These are phyloP conservation scores for Penicillium sp. DNA, from an alignment of 2,329 filamentous ascomycete genomes.

Conservation along the genomic window DNA sequence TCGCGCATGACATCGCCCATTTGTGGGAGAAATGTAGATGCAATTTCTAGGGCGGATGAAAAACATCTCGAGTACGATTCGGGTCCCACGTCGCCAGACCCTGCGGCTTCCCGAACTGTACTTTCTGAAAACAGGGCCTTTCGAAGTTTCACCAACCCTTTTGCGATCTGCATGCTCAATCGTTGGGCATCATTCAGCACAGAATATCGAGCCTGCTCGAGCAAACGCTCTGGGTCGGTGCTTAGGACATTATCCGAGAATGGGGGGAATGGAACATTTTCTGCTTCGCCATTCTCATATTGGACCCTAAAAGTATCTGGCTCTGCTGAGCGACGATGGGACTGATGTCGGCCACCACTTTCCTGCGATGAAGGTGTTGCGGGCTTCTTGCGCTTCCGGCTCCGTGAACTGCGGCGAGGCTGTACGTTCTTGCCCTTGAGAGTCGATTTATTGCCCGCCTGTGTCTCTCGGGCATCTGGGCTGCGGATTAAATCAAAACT, in stretches of 20 bases:
- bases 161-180: constrained; percentile 57
- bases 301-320: constrained; percentile 54
- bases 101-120: constrained; percentile 33
- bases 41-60: constrained; percentile 44
- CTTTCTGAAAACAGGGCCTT: constrained; percentile 55
- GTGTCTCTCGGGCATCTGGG: constrained; percentile 53
- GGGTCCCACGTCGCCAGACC: constrained; percentile 28
- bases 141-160: constrained; percentile 54
- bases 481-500: constrained; percentile 64
- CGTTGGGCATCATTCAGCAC: constrained; percentile 55
- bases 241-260: constrained; percentile 27
- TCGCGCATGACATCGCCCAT: constrained; percentile 57
- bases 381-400: constrained; percentile 59
- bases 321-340: constrained; percentile 49
- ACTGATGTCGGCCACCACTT: constrained; percentile 49
- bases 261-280: constrained; percentile 55
- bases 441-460: constrained; percentile 28
- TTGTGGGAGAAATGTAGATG: constrained; percentile 51
- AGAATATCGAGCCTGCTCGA: constrained; percentile 45
- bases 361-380: constrained; percentile 45
- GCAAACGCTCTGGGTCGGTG: constrained; percentile 32
- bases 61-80: constrained; percentile 42
- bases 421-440: constrained; percentile 18
- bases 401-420: constrained; percentile 34
- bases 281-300: constrained; percentile 60